phyloP scores from a whole-genome alignment of 805 yeast genomes.

The Candida insectalens region DNA sequence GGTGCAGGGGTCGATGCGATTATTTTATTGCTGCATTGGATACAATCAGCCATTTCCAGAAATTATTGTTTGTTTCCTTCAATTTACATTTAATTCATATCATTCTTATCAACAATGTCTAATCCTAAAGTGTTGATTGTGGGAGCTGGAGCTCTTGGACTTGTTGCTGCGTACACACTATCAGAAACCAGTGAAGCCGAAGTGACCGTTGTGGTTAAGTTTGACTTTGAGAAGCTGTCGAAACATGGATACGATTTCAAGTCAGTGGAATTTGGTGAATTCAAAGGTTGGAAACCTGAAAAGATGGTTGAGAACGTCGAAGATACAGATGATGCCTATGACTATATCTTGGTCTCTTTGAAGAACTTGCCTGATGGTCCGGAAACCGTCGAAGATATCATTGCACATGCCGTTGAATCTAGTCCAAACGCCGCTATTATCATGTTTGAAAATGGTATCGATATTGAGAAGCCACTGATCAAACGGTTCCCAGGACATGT shows the following conservation, averaged over 20 bases:
- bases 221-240: slow-evolving; percentile 45
- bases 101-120: background rate
- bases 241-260: slow-evolving; percentile 46
- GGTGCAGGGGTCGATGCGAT: no score
- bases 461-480: slow-evolving; percentile 27
- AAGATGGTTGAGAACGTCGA: slow-evolving; percentile 29
- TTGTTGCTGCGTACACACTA: slow-evolving; percentile 62
- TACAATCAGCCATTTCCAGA: no score
- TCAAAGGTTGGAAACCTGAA: slow-evolving; percentile 48
- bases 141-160: slow-evolving; percentile 82
- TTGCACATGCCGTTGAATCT: slow-evolving; percentile 25
- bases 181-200: slow-evolving; percentile 32
- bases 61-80: background rate
- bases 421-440: slow-evolving; percentile 21
- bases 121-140: slow-evolving; percentile 44
- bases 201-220: slow-evolving; percentile 52
- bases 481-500: slow-evolving; percentile 22
- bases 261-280: slow-evolving; percentile 49
- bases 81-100: no score
- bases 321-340: slow-evolving; percentile 36
- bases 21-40: no score
- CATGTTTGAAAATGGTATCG: slow-evolving; percentile 31
- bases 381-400: slow-evolving; percentile 31
- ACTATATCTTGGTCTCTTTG: slow-evolving; percentile 47
- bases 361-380: slow-evolving; percentile 52